Percentiles rank a stretch among this genome's conserved stretches.
phyloP scores from a whole-genome alignment of 2,329 filamentous ascomycete genomes.

The Trichoderma asperellum region DNA sequence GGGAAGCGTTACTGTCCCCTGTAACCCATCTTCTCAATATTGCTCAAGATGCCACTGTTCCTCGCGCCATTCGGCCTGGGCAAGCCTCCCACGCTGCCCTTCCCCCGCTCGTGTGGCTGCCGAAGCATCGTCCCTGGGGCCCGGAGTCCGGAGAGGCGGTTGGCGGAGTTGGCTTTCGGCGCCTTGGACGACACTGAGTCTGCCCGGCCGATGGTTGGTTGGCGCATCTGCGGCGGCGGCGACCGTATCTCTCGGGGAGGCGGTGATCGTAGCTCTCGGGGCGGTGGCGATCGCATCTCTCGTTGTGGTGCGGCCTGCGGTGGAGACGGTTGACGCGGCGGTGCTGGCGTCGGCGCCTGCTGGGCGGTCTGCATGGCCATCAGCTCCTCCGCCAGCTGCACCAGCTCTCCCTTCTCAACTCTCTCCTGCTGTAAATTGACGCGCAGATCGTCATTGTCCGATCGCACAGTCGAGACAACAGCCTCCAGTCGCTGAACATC shows the following conservation, averaged over 20 bases:
- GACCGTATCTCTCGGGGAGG: constrained; percentile 32
- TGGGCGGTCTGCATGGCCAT: constrained; percentile 65
- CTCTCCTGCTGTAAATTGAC: constrained; percentile 72
- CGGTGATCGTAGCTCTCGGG: constrained; percentile 15
- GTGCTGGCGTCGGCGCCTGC: constrained; percentile 34
- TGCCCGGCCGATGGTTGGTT: constrained; percentile 31
- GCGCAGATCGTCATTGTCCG: constrained; percentile 69
- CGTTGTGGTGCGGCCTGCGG: constrained; percentile 16
- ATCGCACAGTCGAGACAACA: constrained; percentile 70
- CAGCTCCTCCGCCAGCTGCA: constrained; percentile 82
- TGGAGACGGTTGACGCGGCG: constrained; percentile 26
- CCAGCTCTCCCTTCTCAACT: constrained; percentile 82
- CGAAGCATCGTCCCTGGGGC: constrained; percentile 57
- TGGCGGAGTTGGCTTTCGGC: constrained; percentile 50
- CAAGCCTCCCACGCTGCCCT: constrained; percentile 49
- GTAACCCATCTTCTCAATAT: constrained; percentile 85
- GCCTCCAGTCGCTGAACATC: constrained; percentile 75
- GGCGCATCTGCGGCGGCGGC: constrained; percentile 23
- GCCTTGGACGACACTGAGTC: constrained; percentile 39
- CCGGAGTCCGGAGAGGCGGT: constrained; percentile 54
- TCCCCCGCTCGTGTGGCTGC: constrained; percentile 50
- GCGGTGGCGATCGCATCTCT: constrained; percentile 25
- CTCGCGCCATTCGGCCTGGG: constrained; percentile 51
- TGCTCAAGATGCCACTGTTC: constrained; percentile 77
- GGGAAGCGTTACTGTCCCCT: constrained; percentile 41